Base-by-base conservation (phyloP, 441 rosid genomes). In the Syzygium malaccense region DNA sequence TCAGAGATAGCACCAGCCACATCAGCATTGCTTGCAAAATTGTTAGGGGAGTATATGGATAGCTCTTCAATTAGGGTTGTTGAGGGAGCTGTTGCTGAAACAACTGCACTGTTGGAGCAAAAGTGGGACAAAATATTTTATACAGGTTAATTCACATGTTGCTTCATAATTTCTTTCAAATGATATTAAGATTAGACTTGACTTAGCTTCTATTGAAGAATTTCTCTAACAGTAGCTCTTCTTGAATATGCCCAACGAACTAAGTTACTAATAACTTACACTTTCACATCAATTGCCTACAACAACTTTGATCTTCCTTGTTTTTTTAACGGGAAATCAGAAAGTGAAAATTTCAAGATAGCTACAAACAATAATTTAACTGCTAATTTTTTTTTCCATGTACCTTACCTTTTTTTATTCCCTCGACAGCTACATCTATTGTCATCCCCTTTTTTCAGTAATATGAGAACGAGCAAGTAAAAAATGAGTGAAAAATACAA, bases 71-170 rank as follows among this genome's bases (percentile, higher is more conserved):
- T 96, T 83, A 93, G 91, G 91, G 96, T 96, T 85, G 93, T 96
- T 86, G 97, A 95, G 91, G 97, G 97, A 84, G 94, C 95, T 85
- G 95, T 92, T 87, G 56, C 93, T 86, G 97, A 94, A 92, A 95
- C 95, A 58, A 71, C 95, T 66, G 95, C 95, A 8, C 92, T 96
- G 78, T 93, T 96, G 88, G 97, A 95, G 89, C 98, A 96, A 62
- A 95, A 95, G 88, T 96, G 98, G 98, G 96, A 96, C 90, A 96
- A 96, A 89, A 96, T 96, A 91, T 88, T 94, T 85, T 96, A 95
- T 87, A 96, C 98, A 93, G 98, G 98, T 96, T 68, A 56, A 83
- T 85, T n/a, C 55, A 58, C n/a, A 48, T 84, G 84, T 66, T 87
- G 37, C 85, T 23, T 86, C 54, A 28, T n/a, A 48, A 84, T 41